Evolutionary conservation across 1,284 basidiomycete species (phyloP), one percentile per base, ranked within the genome.

Genomic region (Boletus hoseneyae): DNA sequence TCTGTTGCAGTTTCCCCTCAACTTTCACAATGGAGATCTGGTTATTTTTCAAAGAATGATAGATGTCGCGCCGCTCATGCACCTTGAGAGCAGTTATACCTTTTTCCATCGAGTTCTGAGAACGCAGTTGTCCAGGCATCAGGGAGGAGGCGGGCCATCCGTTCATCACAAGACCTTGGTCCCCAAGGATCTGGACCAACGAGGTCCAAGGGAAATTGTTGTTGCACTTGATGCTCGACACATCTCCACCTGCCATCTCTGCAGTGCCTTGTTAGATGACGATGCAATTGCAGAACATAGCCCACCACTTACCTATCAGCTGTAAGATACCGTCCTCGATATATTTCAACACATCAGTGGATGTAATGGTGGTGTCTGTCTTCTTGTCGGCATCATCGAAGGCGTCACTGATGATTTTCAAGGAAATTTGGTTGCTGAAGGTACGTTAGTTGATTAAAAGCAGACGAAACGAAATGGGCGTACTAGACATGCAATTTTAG

Each of bases 401-500:
- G 35, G 51, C 18, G 1, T 42, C 39, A 3, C 36, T 42, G 13
- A 53, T 25, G 1, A 47, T 23, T n/a, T 42, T 21, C 27, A 53
- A 35, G 27, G 36, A 53, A 13, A 41, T 30, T 21, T 41, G 21
- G 12, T 50, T 45, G 29, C 42, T 37, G 19, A 12, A 42, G 9
- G 8, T 4, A 5, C 4, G 16, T 40, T 18, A 42, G 25, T 42
- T 16, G 3, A 42, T 16, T 3, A 29, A 37, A 30, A 33, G n/a
- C n/a, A 18, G 23, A 29, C 11, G 3, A 23, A 39, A 21, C 11
- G 0, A 18, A 52, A 35, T 23, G 15, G 3, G 47, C 52, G 13
- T 47, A 51, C 49, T 53, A 53, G 19, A 51, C 33, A 13, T 53
- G 52, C 19, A 48, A 15, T 42, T 53, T 53, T 19, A 51, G 29